Base-by-base conservation (phyloP, 2,329 filamentous ascomycete species). In the Aspergillus sp. region DNA sequence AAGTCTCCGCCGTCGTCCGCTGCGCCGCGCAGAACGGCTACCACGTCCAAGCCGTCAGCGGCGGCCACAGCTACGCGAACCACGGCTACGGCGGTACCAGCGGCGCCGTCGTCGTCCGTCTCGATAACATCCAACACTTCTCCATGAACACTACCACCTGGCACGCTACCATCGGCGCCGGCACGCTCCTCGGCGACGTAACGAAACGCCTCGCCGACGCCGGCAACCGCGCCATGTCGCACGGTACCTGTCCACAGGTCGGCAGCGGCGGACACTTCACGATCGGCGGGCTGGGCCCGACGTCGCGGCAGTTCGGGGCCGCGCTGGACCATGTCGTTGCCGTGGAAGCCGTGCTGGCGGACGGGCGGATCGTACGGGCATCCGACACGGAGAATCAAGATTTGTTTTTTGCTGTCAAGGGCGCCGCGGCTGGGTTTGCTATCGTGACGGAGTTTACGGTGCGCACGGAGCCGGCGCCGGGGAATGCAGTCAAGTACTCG, bases 11-110 rank as follows among this genome's bases (percentile, higher is more conserved):
- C 3, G 73, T 79, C 3, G 72, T 83, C 13, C 64, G 65, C 40
- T 82, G 79, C 51, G 79, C 77, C 1, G 61, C 63, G 1, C 58
- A 71, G 20, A 55, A 65, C 41, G 65, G 66, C 10, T 65, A 79
- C 22, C 77, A 79, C 45, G 76, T 83, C 2, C 79, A 79, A 41
- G 70, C 79, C 3, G 76, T 75, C 53, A 73, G 74, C 35, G 81
- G 81, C 11, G 81, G 80, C 0, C 80, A 83, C 60, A 78, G 75
- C 38, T 83, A 81, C 63, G 81, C 74, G 0, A 80, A 78, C 36
- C 79, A 75, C 50, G 66, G 62, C 17, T 55, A 64, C 7, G 68
- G 70, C 26, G 71, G 70, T 32, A 50, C 55, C 3, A 60, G 67
- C 42, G 68, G 69, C 13, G 61, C 56, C 0, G 53, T 65, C 36